Percentiles rank a stretch among this genome's conserved stretches.
These are phyloP conservation scores for Coemansia sp. DNA, from an alignment of 192 early-diverging fungal species.

Conservation along the genomic window DNA sequence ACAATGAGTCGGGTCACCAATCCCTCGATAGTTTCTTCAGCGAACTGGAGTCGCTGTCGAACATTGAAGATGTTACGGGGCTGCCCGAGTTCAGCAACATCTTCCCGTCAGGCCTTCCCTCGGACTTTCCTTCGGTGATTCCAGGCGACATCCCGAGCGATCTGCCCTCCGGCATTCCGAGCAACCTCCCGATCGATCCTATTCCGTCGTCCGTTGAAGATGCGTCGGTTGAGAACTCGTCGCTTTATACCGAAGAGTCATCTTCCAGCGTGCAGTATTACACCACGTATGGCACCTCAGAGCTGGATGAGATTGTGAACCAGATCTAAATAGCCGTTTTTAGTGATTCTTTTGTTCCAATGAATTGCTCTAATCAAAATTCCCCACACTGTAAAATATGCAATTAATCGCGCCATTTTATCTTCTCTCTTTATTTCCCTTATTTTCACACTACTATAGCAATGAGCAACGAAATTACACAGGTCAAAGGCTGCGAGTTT, in stretches of 20 bases:
- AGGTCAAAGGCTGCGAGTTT: conserved; percentile 46
- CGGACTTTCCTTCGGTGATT: background rate
- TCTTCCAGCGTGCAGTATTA: background rate
- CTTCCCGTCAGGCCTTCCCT: background rate
- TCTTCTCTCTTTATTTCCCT: background rate
- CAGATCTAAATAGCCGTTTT: background rate
- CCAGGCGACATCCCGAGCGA: background rate
- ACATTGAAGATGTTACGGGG: no score
- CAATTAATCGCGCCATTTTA: conserved; percentile 2
- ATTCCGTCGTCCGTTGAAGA: background rate
- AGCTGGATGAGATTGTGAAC: background rate
- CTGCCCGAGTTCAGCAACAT: background rate
- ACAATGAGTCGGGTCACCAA: background rate
- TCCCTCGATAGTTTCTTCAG: background rate
- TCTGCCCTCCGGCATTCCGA: background rate
- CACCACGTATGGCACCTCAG: background rate
- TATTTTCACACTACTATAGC: background rate
- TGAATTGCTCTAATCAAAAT: background rate
- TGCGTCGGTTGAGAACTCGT: background rate
- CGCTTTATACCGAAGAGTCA: background rate
- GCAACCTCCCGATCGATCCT: background rate
- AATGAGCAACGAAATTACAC: conserved; percentile 24
- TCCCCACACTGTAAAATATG: no score
- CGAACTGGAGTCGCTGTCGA: conserved; percentile 7
- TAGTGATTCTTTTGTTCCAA: background rate